These are phyloP conservation scores for Asterophora lycoperdoides DNA, from an alignment of 768 basidiomycete genomes.

Conservation along the genomic window DNA sequence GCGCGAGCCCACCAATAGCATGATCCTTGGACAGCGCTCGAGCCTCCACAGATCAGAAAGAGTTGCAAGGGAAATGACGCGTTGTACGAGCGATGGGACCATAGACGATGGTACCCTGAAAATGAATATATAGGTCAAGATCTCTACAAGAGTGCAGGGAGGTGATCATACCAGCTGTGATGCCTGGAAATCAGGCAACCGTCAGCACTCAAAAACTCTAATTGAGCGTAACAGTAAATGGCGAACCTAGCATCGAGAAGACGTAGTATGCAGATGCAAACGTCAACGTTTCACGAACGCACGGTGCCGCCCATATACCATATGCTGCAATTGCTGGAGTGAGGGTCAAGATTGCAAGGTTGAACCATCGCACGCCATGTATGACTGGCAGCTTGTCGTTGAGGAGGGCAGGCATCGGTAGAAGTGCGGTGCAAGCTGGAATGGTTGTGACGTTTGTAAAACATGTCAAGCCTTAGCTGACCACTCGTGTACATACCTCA, in stretches of 20 bases:
- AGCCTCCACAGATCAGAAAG: constrained; percentile 67
- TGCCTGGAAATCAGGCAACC: constrained; percentile 28
- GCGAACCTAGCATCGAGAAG: constrained; percentile 79
- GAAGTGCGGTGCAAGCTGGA: not conserved
- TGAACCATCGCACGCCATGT: constrained; percentile 71
- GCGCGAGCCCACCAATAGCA: constrained; percentile 85
- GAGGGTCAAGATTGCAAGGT: constrained; percentile 60
- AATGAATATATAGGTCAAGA: not conserved
- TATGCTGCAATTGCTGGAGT: constrained; percentile 71
- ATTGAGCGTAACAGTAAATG: constrained; percentile 1
- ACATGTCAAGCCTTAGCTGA: no score
- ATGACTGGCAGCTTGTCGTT: constrained; percentile 42
- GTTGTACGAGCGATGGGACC: constrained; percentile 83
- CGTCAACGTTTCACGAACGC: constrained; percentile 47
- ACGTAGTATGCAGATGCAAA: constrained; percentile 73
- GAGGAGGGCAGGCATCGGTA: constrained; percentile 11
- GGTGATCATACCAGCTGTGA: constrained; percentile 39
- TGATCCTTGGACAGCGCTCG: constrained; percentile 82
- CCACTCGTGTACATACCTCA: not conserved
- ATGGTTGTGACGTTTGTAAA: not conserved
- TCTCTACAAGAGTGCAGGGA: constrained; percentile 23
- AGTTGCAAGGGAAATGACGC: constrained; percentile 68
- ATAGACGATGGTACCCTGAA: constrained; percentile 75
- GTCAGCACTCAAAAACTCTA: constrained; percentile 13
- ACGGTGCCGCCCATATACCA: constrained; percentile 51